A percentile compares a stretch with the other conserved stretches of the same genome.
These are phyloP conservation scores for Lipomyces spencermartinsiae DNA, from an alignment of 805 yeast genomes.

Conservation along the genomic window DNA sequence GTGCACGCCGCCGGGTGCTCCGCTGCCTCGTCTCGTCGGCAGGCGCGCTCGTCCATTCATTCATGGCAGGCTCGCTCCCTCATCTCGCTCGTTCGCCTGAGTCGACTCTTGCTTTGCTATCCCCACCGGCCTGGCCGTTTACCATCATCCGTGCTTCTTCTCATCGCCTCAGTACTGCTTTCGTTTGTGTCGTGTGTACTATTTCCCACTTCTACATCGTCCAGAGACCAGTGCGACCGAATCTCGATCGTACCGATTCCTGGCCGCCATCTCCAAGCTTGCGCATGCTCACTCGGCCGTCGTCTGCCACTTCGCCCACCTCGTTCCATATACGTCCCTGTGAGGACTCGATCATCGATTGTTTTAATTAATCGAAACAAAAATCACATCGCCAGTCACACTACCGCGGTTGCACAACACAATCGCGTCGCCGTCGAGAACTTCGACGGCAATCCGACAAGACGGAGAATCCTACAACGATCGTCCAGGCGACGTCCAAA, in stretches of 20 bases:
- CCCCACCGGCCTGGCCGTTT: not conserved
- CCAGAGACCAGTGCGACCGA: constrained; percentile 1
- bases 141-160: not conserved
- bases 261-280: not conserved
- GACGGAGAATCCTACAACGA: not conserved
- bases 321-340: not conserved
- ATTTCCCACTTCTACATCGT: not conserved
- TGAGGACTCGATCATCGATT: not conserved
- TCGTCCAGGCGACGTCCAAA: not conserved
- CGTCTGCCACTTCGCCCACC: not conserved
- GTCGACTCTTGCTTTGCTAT: not conserved
- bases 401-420: not conserved
- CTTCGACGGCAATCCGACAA: constrained; percentile 4
- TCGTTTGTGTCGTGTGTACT: not conserved
- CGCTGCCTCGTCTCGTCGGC: not conserved
- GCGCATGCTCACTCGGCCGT: not conserved
- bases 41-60: not conserved
- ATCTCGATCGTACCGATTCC: not conserved
- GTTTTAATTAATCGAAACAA: not conserved
- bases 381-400: not conserved
- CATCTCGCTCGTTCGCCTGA: not conserved
- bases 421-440: not conserved
- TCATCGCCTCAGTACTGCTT: not conserved
- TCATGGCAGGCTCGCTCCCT: not conserved
- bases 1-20: not conserved